Conservation (phyloP, 352 stramenopile genomes). For the Aphanomyces cochlioides region DNA sequence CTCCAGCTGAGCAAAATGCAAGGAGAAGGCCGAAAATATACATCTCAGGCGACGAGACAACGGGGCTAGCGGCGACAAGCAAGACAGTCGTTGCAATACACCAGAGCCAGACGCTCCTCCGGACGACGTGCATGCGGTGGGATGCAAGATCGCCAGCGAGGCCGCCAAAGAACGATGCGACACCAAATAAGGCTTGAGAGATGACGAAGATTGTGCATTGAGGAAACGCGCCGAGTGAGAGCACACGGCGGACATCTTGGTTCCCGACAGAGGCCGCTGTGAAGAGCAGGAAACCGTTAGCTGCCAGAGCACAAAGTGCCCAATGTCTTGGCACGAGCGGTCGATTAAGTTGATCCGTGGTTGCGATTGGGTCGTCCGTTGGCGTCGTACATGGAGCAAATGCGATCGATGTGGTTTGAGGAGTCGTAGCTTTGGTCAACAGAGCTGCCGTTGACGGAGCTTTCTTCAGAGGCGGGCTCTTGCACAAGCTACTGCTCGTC, state of each 20-base stretch:
- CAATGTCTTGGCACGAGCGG: not conserved
- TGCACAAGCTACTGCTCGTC: not conserved
- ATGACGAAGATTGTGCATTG: conserved; percentile 12
- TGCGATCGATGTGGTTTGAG: not conserved
- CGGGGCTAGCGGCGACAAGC: not conserved
- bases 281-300: not conserved
- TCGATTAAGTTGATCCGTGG: not conserved
- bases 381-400: conserved; percentile 16
- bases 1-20: conserved; percentile 6
- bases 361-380: not conserved
- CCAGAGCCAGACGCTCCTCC: not conserved
- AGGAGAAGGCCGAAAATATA: conserved; percentile 8
- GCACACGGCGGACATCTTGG: not conserved
- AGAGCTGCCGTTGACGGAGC: not conserved
- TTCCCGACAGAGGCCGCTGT: not conserved
- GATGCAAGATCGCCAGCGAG: conserved; percentile 9
- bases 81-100: not conserved
- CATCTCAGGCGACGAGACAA: not conserved
- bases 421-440: not conserved
- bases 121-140: conserved; percentile 16
- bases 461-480: not conserved
- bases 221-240: conserved; percentile 8
- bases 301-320: not conserved
- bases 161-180: conserved; percentile 3
- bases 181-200: conserved; percentile 5